Percentiles rank a stretch among this genome's conserved stretches.
phyloP scores from a whole-genome alignment of 1,284 basidiomycete genomes.

The Cutaneotrichosporon dermatis region DNA sequence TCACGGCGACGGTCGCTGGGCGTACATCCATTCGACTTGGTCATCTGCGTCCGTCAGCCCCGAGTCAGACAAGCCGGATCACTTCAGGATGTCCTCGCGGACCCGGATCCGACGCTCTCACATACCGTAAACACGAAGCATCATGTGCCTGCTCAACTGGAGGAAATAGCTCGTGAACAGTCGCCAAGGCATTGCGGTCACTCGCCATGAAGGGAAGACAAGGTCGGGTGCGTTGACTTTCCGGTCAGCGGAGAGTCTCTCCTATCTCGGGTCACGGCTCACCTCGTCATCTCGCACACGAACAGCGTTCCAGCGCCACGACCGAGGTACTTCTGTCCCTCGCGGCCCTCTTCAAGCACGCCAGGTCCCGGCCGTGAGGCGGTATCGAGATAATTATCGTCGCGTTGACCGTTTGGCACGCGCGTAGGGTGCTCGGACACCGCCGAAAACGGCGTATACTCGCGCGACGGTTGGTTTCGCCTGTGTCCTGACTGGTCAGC shows the following conservation, averaged over 20 bases:
- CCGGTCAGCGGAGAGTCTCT: conserved; percentile 12
- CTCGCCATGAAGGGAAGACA: conserved; percentile 15
- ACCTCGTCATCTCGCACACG: conserved; percentile 21
- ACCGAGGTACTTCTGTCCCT: conserved; percentile 21
- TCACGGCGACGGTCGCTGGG: conserved; percentile 13
- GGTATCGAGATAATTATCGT: conserved; percentile 18
- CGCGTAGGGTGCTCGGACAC: conserved; percentile 9
- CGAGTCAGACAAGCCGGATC: too few species aligned
- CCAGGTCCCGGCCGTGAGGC: conserved; percentile 11
- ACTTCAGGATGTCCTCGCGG: too few species aligned
- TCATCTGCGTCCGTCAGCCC: conserved; percentile 7
- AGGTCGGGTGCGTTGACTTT: conserved; percentile 13
- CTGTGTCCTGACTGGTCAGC: neutral
- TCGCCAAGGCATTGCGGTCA: conserved; percentile 7
- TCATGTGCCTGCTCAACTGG: conserved; percentile 11
- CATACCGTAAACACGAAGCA: conserved; percentile 14
- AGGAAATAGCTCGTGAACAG: conserved; percentile 16
- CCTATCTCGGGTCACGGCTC: neutral
- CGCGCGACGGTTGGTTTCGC: neutral
- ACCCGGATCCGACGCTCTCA: neutral
- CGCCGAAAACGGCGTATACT: conserved; percentile 17
- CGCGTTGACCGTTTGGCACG: conserved; percentile 6
- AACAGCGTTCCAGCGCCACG: conserved; percentile 24
- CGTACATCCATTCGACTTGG: conserved; percentile 28
- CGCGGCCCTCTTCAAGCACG: conserved; percentile 13